A percentile compares a stretch with the other conserved stretches of the same genome.
phyloP scores from a whole-genome alignment of 805 yeast genomes.

The Starmerella vitae region DNA sequence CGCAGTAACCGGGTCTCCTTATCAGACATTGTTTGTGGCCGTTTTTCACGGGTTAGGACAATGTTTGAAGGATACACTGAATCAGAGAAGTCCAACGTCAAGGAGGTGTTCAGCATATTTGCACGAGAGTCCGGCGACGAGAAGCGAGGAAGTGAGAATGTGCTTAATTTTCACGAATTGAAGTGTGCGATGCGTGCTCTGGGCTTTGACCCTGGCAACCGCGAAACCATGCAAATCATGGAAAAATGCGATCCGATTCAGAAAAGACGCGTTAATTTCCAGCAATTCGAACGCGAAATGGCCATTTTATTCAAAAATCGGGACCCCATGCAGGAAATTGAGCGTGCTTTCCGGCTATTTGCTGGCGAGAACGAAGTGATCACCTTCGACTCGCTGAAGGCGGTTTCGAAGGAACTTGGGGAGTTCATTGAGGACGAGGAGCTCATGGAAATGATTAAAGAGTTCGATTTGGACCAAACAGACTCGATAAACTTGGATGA shows the following conservation, averaged over 20 bases:
- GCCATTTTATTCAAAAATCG: conserved; percentile 71
- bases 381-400: conserved; percentile 62
- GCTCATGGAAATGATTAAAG: conserved; percentile 91
- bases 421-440: conserved; percentile 89
- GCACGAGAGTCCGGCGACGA: neutral
- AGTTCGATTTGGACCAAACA: conserved; percentile 90
- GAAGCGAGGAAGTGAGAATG: conserved; percentile 38
- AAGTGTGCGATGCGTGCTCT: conserved; percentile 89
- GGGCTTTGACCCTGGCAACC: conserved; percentile 75
- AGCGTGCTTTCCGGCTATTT: conserved; percentile 87
- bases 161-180: conserved; percentile 79
- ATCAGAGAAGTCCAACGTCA: conserved; percentile 39
- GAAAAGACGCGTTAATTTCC: conserved; percentile 43
- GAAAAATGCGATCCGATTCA: conserved; percentile 54
- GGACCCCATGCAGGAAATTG: conserved; percentile 86
- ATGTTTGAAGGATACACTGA: neutral
- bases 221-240: conserved; percentile 66
- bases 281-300: conserved; percentile 64
- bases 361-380: conserved; percentile 86
- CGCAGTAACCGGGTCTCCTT: conserved; percentile 20
- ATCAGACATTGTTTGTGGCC: conserved; percentile 1
- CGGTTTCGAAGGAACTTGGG: conserved; percentile 85
- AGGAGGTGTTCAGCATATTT: conserved; percentile 81
- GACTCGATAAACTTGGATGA: conserved; percentile 49
- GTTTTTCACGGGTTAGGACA: neutral